A percentile compares a stretch with the other conserved stretches of the same genome.
Conservation (phyloP, 176 grass and related monocot genomes). For the Saccharum officinarum region DNA sequence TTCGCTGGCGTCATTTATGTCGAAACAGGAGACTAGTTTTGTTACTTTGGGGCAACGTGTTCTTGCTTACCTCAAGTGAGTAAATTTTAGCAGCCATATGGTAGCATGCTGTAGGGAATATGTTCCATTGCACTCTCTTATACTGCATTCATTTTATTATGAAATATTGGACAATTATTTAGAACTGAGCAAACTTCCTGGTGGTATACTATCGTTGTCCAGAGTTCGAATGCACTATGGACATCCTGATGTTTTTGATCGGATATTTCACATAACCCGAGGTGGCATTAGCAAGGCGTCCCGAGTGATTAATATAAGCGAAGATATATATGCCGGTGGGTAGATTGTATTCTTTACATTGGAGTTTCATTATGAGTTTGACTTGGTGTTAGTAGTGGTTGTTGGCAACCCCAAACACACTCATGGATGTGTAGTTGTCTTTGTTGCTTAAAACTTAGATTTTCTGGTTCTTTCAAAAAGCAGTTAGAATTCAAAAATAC, state of each 20-base stretch:
- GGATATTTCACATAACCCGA: slow-evolving; percentile 98
- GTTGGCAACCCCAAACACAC: neutral
- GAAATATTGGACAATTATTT: neutral
- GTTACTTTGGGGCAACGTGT: slow-evolving; percentile 98
- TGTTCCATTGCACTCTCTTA: neutral
- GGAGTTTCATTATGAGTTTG: slow-evolving; percentile 11
- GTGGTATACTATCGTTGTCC: slow-evolving; percentile 26
- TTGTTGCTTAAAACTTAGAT: neutral
- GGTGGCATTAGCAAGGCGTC: slow-evolving; percentile 98
- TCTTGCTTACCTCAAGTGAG: slow-evolving; percentile 95
- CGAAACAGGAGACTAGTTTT: slow-evolving; percentile 97
- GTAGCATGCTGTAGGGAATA: slow-evolving; percentile 27
- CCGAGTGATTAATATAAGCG: slow-evolving; percentile 96
- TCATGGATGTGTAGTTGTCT: neutral
- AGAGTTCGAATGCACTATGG: slow-evolving; percentile 99
- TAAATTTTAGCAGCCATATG: slow-evolving; percentile 34
- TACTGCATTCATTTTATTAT: neutral
- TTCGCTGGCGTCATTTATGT: slow-evolving; percentile 95
- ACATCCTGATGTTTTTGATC: slow-evolving; percentile 99
- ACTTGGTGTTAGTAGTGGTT: slow-evolving; percentile 9
- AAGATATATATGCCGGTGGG: slow-evolving; percentile 97
- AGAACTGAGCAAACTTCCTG: slow-evolving; percentile 1
- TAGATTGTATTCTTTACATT: slow-evolving; percentile 41
- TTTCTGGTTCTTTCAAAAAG: neutral
- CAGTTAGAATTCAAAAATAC: neutral